Conservation (phyloP, 768 basidiomycete species). For the Trichaptum fuscoviolaceum region DNA sequence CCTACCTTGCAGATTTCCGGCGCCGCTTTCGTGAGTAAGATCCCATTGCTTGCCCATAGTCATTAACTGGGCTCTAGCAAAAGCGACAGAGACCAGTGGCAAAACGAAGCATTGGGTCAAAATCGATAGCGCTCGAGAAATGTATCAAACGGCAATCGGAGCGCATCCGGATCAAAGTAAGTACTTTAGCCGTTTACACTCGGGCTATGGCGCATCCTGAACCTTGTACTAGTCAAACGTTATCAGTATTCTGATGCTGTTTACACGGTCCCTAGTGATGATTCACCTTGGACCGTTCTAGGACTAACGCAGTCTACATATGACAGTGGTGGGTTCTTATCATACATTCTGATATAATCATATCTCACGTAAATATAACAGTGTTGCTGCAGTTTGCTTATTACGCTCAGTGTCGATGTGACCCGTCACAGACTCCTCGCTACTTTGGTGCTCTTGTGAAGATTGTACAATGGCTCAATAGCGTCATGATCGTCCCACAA, state of each 20-base stretch:
- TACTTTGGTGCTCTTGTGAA: constrained; percentile 59
- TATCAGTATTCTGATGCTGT: not conserved
- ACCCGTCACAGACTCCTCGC: constrained; percentile 54
- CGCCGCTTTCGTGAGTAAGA: constrained; percentile 36
- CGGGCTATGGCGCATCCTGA: not conserved
- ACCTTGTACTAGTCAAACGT: not conserved
- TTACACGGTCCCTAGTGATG: constrained; percentile 13
- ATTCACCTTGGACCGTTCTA: constrained; percentile 39
- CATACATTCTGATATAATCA: not conserved
- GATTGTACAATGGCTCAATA: constrained; percentile 43
- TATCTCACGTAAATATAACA: constrained; percentile 22
- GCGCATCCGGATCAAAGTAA: constrained; percentile 75
- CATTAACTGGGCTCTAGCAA: constrained; percentile 24
- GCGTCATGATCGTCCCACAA: constrained; percentile 35
- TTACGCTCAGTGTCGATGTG: constrained; percentile 75
- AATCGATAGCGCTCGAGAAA: constrained; percentile 56
- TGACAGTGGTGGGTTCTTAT: constrained; percentile 46
- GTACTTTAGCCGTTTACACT: constrained; percentile 19
- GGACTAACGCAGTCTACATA: constrained; percentile 66
- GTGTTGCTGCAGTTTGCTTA: constrained; percentile 78
- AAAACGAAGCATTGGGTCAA: constrained; percentile 41
- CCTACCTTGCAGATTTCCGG: constrained; percentile 60
- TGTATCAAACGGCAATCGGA: constrained; percentile 68
- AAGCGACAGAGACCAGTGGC: constrained; percentile 29
- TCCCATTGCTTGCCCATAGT: constrained; percentile 6